Percentiles rank a stretch among this genome's conserved stretches.
These are phyloP conservation scores for Diaporthe ampelina DNA, from an alignment of 2,329 filamentous ascomycete genomes.

Conservation along the genomic window DNA sequence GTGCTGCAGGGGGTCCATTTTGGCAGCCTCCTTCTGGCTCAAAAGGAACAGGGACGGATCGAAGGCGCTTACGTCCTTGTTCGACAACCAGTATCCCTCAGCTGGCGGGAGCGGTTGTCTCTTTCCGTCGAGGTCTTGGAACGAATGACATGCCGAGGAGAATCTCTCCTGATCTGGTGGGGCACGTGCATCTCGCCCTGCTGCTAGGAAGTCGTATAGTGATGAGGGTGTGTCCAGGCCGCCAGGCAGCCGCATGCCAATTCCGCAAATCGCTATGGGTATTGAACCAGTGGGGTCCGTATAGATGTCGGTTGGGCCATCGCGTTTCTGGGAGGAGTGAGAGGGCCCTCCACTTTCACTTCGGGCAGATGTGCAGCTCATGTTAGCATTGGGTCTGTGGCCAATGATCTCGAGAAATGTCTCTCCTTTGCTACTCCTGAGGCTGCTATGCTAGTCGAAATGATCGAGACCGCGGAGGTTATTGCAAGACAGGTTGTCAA, in stretches of 20 bases:
- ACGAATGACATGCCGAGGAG: slow-evolving; percentile 35
- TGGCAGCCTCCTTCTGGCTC: not conserved
- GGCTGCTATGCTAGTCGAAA: not conserved
- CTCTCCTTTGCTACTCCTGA: not conserved
- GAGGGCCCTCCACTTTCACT: not conserved
- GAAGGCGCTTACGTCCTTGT: slow-evolving; percentile 4
- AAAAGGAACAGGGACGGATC: slow-evolving; percentile 25
- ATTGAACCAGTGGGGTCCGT: not conserved
- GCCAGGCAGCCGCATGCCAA: slow-evolving; percentile 51
- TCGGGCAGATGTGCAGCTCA: not conserved
- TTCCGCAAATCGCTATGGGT: slow-evolving; percentile 52
- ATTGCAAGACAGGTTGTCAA: not conserved
- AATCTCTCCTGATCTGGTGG: slow-evolving; percentile 40
- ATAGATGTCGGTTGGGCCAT: not conserved
- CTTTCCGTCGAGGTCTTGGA: slow-evolving; percentile 47
- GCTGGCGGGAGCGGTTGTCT: slow-evolving; percentile 51
- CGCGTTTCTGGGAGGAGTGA: not conserved
- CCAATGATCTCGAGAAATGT: not conserved
- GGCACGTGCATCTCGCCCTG: slow-evolving; percentile 46
- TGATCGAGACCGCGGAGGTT: not conserved
- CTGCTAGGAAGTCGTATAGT: slow-evolving; percentile 51
- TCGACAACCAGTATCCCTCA: slow-evolving; percentile 15
- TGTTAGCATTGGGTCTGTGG: not conserved
- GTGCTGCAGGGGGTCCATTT: slow-evolving; percentile 32
- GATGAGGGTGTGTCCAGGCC: slow-evolving; percentile 45